Evolutionary conservation across 1,284 basidiomycete species (phyloP).

Genomic region (Singerocomus inundabilis): DNA sequence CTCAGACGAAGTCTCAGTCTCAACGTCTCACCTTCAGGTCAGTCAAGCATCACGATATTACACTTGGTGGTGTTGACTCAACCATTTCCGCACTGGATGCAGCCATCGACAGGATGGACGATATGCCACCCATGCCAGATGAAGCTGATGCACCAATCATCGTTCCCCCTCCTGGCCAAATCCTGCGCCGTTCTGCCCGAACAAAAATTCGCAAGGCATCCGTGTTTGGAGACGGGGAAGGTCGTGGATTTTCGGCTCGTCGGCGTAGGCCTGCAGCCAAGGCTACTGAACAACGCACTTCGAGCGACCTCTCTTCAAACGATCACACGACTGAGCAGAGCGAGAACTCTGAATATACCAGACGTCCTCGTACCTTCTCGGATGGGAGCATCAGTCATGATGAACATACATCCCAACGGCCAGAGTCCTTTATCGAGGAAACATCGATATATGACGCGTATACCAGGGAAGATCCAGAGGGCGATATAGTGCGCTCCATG

Average conservation of each 20-base stretch:
- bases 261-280: slow-evolving; percentile 34
- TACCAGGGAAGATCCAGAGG: slow-evolving; percentile 53
- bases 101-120: slow-evolving; percentile 68
- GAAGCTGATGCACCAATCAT: slow-evolving; percentile 89
- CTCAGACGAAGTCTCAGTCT: slow-evolving; percentile 87
- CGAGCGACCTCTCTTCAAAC: slow-evolving; percentile 63
- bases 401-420: slow-evolving; percentile 38
- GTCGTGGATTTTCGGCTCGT: slow-evolving; percentile 68
- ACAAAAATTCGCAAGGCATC: slow-evolving; percentile 95
- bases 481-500: slow-evolving; percentile 40
- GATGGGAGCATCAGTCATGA: slow-evolving; percentile 41
- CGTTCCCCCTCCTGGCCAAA: slow-evolving; percentile 83
- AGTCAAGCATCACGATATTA: slow-evolving; percentile 37
- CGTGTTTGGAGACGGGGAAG: slow-evolving; percentile 63
- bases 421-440: slow-evolving; percentile 77
- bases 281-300: slow-evolving; percentile 45
- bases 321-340: slow-evolving; percentile 62
- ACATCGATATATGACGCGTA: slow-evolving; percentile 82
- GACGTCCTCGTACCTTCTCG: slow-evolving; percentile 45
- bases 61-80: slow-evolving; percentile 18
- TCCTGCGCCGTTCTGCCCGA: slow-evolving; percentile 86
- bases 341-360: slow-evolving; percentile 39
- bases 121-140: slow-evolving; percentile 64
- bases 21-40: slow-evolving; percentile 82
- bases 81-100: slow-evolving; percentile 11